phyloP scores from a whole-genome alignment of 2,329 filamentous ascomycete genomes.

The Trichophyton schoenleinii region DNA sequence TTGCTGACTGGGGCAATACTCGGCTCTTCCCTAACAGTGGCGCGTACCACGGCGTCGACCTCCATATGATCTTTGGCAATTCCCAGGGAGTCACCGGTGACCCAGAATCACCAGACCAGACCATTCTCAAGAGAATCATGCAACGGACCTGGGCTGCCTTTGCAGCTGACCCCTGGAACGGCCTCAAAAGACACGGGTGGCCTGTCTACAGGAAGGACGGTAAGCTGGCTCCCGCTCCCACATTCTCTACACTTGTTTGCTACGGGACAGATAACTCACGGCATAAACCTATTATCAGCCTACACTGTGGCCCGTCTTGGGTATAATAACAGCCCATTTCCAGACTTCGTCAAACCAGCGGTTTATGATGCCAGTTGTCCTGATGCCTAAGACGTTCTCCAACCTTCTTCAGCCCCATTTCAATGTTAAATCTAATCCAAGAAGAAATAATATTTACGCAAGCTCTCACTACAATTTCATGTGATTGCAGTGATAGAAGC shows the following conservation, averaged over 20 bases:
- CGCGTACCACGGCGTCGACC: constrained; percentile 39
- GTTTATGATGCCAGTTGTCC: constrained; percentile 5
- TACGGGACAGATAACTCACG: not conserved
- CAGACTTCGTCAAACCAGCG: constrained; percentile 2
- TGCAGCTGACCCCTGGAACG: constrained; percentile 21
- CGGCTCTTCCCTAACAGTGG: constrained; percentile 35
- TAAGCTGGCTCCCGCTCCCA: not conserved
- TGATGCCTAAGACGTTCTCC: not conserved
- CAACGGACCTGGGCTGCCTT: constrained; percentile 23
- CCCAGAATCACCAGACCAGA: constrained; percentile 21
- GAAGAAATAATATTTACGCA: not conserved
- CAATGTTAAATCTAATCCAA: not conserved
- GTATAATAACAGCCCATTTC: constrained; percentile 6
- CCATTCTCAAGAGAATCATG: constrained; percentile 21
- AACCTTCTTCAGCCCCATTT: not conserved
- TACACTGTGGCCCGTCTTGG: not conserved
- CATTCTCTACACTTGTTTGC: too few species aligned
- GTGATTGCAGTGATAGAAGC: not conserved
- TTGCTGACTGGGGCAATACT: constrained; percentile 40
- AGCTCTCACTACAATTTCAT: not conserved
- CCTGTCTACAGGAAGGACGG: constrained; percentile 7
- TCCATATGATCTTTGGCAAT: constrained; percentile 38
- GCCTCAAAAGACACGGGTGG: constrained; percentile 16
- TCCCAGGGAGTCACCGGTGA: constrained; percentile 31
- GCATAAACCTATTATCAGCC: not conserved